A percentile compares a stretch with the other conserved stretches of the same genome.
phyloP scores from a whole-genome alignment of 2,329 filamentous ascomycete genomes.

The Fusarium liriodendri region DNA sequence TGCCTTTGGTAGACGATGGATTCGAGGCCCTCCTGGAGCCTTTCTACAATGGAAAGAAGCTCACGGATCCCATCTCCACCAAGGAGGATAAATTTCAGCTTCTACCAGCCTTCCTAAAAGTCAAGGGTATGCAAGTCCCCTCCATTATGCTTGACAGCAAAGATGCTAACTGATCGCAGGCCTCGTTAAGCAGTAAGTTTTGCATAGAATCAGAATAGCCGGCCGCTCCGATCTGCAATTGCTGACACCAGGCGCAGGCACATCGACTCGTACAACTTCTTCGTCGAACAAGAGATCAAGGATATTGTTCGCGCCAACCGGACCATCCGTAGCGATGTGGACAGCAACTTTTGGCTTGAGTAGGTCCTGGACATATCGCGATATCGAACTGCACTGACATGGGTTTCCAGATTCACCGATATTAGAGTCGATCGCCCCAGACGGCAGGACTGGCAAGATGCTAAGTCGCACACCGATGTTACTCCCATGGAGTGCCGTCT shows the following conservation, averaged over 20 bases:
- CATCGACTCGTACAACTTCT: conserved; percentile 99
- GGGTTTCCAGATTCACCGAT: conserved; percentile 73
- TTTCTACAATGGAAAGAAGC: conserved; percentile 75
- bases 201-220: background rate
- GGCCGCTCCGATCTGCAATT: background rate
- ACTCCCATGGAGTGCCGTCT: conserved; percentile 97
- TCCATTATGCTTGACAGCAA: background rate
- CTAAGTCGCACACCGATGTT: conserved; percentile 77
- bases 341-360: conserved; percentile 92
- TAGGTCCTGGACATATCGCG: conserved; percentile 44
- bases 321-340: conserved; percentile 89
- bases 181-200: conserved; percentile 83
- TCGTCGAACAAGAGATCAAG: conserved; percentile 95
- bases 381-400: conserved; percentile 14
- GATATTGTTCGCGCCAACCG: conserved; percentile 95
- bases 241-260: conserved; percentile 61
- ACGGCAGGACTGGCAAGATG: conserved; percentile 79
- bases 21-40: conserved; percentile 75
- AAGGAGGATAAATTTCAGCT: conserved; percentile 95
- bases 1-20: conserved; percentile 69
- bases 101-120: conserved; percentile 95
- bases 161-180: conserved; percentile 54
- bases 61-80: conserved; percentile 72
- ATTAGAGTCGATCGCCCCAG: conserved; percentile 88
- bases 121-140: conserved; percentile 72